Base-by-base conservation (phyloP, 148 eudicot species). In the Nepenthes gracilis region DNA sequence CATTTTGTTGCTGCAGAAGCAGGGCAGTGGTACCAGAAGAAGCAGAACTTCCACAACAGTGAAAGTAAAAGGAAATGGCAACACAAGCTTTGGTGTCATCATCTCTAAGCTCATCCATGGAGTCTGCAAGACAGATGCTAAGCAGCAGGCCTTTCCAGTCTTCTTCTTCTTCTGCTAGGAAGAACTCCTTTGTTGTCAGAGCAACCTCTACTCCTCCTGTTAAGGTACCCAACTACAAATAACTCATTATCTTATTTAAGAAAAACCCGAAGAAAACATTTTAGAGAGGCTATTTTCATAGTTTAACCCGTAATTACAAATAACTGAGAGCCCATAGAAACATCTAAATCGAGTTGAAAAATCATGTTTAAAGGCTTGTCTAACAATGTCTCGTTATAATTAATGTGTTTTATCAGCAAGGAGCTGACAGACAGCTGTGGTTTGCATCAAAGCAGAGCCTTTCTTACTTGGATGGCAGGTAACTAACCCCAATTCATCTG, bases 361-460 rank as follows among this genome's bases (percentile, higher is more conserved):
- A 12, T 52, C 10, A 34, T 12, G 13, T 2, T 23, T 23, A 23
- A 34, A 2, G 5, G 45, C 45, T 11, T 2, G 2, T 4, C 1
- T 9, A 33, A 9, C 7, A 1, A 8, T 12, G 35, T 7, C 1
- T 13, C 13, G 9, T 35, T 36, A 12, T 34, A 36, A 5, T 57
- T 34, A 5, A 8, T 37, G 9, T 65, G 5, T 70, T n/a, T 50
- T n/a, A 8, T 33, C 82, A 93, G 99, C 97, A 86, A 89, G 86
- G 89, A 54, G 93, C 81, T 69, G 68, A 89, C 80, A 86, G 99
- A 67, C 97, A 57, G 1, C 77, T 93, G 68, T 93, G 99, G 99
- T 89, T 93, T 78, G 99, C 99, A 63, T 93, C 97, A 55, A 84
- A 86, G 72, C 99, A 93, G 69, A 86, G 95, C 69, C 92, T 93